These are phyloP conservation scores for Dioscorea alata DNA, from an alignment of 106 monocot genomes.

Conservation along the genomic window DNA sequence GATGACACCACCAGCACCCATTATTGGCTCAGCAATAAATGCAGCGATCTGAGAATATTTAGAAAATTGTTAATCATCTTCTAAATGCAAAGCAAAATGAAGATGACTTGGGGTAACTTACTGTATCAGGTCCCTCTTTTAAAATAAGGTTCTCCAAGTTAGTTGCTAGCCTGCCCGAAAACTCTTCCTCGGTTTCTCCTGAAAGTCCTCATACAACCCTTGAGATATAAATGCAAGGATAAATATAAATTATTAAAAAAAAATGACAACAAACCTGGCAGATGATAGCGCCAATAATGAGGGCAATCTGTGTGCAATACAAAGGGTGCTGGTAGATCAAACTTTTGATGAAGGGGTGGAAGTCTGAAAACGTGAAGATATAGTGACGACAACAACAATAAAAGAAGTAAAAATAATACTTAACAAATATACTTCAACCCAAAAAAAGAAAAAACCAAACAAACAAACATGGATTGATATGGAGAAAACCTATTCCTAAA, in stretches of 20 bases:
- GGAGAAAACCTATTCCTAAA: no score
- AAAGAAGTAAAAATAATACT: no score
- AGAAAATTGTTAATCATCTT: background rate
- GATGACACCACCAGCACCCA: conserved; percentile 98
- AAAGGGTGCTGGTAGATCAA: conserved; percentile 94
- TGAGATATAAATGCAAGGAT: no score
- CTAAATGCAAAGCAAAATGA: background rate
- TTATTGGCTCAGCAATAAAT: conserved; percentile 97
- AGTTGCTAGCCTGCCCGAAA: conserved; percentile 80
- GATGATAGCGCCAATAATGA: conserved; percentile 95
- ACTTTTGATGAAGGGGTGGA: conserved; percentile 91
- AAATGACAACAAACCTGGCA: conserved; percentile 51
- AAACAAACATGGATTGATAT: no score
- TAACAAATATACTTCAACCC: no score
- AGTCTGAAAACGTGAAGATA: conserved; percentile 32
- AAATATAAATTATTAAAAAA: no score
- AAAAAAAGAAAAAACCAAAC: no score
- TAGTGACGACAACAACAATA: no score
- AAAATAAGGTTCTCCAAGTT: conserved; percentile 93
- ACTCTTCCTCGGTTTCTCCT: conserved; percentile 98
- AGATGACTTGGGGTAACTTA: conserved; percentile 9
- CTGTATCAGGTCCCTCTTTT: conserved; percentile 97
- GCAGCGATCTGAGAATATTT: conserved; percentile 72
- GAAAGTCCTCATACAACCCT: background rate
- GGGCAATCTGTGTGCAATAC: conserved; percentile 97